A percentile compares a stretch with the other conserved stretches of the same genome.
Evolutionary conservation across 1,139 yeast genomes (phyloP).

Genomic region (Magnusiomyces suaveolens): DNA sequence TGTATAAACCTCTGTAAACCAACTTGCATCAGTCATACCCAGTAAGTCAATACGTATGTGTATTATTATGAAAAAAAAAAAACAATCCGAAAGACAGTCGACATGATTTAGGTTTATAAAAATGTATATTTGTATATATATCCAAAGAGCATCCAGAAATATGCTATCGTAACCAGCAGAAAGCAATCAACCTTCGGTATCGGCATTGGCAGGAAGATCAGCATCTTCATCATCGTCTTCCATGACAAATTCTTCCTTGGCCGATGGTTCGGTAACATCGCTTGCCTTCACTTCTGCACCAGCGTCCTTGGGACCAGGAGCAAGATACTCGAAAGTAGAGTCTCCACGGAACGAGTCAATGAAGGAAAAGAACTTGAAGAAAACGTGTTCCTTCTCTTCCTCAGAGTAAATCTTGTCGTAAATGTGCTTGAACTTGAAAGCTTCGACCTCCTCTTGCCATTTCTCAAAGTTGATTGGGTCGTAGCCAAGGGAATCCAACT

Average conservation of each 20-base stretch:
- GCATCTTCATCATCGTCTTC: constrained; percentile 5
- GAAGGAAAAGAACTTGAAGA: constrained; percentile 80
- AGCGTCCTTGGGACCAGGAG: constrained; percentile 5
- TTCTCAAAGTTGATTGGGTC: constrained; percentile 62
- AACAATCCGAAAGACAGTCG: too few species aligned
- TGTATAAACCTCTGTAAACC: too few species aligned
- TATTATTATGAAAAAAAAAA: too few species aligned
- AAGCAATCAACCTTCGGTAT: constrained; percentile 1
- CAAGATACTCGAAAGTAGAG: constrained; percentile 55
- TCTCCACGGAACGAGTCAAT: constrained; percentile 66
- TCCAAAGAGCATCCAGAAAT: neutral
- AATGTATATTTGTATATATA: neutral
- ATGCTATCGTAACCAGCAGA: neutral
- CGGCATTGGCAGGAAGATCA: constrained; percentile 6
- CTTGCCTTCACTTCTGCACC: too few species aligned
- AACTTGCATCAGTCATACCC: too few species aligned
- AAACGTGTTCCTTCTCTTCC: constrained; percentile 78
- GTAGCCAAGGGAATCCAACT: constrained; percentile 66
- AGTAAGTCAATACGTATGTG: too few species aligned
- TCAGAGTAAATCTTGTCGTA: constrained; percentile 88
- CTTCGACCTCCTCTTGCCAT: constrained; percentile 63
- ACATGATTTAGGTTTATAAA: neutral
- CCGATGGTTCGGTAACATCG: neutral
- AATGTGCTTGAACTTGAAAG: constrained; percentile 76
- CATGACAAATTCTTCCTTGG: constrained; percentile 2